Evolutionary conservation across 768 basidiomycete species (phyloP).

Genomic region (Vishniacozyma victoriae): DNA sequence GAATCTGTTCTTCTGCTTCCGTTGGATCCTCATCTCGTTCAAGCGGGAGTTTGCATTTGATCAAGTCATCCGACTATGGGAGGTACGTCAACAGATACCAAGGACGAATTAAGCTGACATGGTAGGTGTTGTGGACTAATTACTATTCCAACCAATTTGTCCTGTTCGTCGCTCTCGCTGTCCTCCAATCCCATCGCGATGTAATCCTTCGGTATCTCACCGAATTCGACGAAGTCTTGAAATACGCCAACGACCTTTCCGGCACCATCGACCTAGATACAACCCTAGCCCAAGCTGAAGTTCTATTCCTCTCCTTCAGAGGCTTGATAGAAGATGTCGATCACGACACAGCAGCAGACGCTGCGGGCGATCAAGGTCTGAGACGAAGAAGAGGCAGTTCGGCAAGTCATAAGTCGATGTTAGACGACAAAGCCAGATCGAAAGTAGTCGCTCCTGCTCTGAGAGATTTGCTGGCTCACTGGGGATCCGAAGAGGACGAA

Average conservation of each 20-base stretch:
- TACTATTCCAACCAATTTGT: slow-evolving; percentile 81
- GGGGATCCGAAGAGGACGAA: too few species aligned
- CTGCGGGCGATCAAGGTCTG: slow-evolving; percentile 1
- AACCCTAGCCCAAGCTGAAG: slow-evolving; percentile 93
- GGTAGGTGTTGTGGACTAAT: slow-evolving; percentile 51
- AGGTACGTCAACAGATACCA: slow-evolving; percentile 50
- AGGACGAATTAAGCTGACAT: too few species aligned
- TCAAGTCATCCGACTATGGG: slow-evolving; percentile 86
- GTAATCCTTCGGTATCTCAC: slow-evolving; percentile 91
- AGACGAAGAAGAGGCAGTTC: background rate
- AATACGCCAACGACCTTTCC: slow-evolving; percentile 44
- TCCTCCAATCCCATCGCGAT: slow-evolving; percentile 90
- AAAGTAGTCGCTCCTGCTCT: too few species aligned
- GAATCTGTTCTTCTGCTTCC: slow-evolving; percentile 97
- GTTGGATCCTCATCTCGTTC: slow-evolving; percentile 74
- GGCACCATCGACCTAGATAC: slow-evolving; percentile 79
- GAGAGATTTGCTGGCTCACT: too few species aligned
- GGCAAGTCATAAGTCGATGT: too few species aligned
- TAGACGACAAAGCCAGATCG: too few species aligned
- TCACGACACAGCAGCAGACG: slow-evolving; percentile 18
- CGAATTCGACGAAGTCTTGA: slow-evolving; percentile 58
- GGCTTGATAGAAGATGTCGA: slow-evolving; percentile 86
- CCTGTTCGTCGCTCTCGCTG: slow-evolving; percentile 88
- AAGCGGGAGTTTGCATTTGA: slow-evolving; percentile 95
- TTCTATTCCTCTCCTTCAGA: slow-evolving; percentile 85